Base-by-base conservation (phyloP, 225 moss, liverwort and hornwort genomes). In the Physcomitrellopsis africana region DNA sequence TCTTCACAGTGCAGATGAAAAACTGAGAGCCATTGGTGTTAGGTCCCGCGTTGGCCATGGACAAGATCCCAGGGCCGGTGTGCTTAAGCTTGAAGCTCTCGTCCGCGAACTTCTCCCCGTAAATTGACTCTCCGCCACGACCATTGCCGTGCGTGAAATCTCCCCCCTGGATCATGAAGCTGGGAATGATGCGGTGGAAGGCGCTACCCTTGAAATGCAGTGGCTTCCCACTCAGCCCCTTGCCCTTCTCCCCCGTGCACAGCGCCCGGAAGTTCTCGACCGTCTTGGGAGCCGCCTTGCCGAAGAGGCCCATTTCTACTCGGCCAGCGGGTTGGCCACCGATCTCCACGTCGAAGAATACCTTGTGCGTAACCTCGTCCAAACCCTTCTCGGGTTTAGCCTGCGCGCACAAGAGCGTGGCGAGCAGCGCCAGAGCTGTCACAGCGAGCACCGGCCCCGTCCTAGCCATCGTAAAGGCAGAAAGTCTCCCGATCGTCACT, bases 151-250 rank as follows among this genome's bases (percentile, higher is more conserved):
- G 91, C 1, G 96, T 96, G 27, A 80, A 86, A 26, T 96, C 94
- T 13, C 96, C 96, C 1, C 96, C 96, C 81, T 96, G 96, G 67
- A 96, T 87, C 94, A 96, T 96, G 72, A 96, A 96, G 63, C 92
- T 89, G 9, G 96, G 96, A 19, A 96, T 97, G 65, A 97, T 89
- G 51, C 96, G 92, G 75, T 97, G 96, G 72, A 97, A 89, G 16
- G 91, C 79, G 78, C 86, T 87, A n/a, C 91, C 94, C 82, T 85
- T 85, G 68, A 0, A 85, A 49, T 85, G 81, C 7, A 85, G 63
- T 47, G 81, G 71, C 81, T 85, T 85, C 64, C 84, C 84, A n/a
- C 75, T 85, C 0, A 55, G 70, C 0, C 84, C 81, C 11, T 22
- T 62, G 1, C 84, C 84, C 59, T 85, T 85, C 75, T 85, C 84